Evolutionary conservation across 768 basidiomycete genomes (phyloP).

Genomic region (Lactifluus rugatus): DNA sequence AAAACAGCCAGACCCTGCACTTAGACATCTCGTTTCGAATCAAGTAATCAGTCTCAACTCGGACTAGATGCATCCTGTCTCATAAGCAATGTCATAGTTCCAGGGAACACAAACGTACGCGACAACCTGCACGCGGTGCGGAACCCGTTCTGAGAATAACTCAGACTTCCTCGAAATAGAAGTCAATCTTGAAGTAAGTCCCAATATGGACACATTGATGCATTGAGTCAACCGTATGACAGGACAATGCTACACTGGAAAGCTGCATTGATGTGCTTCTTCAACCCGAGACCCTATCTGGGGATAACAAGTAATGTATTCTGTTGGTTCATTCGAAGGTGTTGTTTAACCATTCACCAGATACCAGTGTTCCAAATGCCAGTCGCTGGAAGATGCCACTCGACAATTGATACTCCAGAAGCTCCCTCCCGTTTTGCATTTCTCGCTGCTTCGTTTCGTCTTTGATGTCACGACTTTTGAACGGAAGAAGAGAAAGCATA

Average conservation of each 20-base stretch:
- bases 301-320: conserved; percentile 69
- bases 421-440: conserved; percentile 83
- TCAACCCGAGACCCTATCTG: conserved; percentile 61
- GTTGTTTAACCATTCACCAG: conserved; percentile 29
- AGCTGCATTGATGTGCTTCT: conserved; percentile 59
- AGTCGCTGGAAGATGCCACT: conserved; percentile 64
- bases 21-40: conserved; percentile 61
- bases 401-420: conserved; percentile 60
- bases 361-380: conserved; percentile 74
- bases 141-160: conserved; percentile 53
- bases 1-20: conserved; percentile 55
- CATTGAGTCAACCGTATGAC: neutral
- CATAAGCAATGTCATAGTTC: conserved; percentile 43
- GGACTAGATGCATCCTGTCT: neutral
- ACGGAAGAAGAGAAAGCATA: conserved; percentile 80
- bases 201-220: neutral
- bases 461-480: conserved; percentile 71
- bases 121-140: conserved; percentile 67
- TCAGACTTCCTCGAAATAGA: conserved; percentile 84
- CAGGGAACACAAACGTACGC: conserved; percentile 78
- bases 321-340: neutral
- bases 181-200: conserved; percentile 62
- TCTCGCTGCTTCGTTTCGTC: conserved; percentile 88
- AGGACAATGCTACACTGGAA: conserved; percentile 68
- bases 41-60: conserved; percentile 40